Percentiles rank a stretch among this genome's conserved stretches.
Conservation (phyloP, 495 filamentous ascomycete species). For the Penicillium robsamsonii region DNA sequence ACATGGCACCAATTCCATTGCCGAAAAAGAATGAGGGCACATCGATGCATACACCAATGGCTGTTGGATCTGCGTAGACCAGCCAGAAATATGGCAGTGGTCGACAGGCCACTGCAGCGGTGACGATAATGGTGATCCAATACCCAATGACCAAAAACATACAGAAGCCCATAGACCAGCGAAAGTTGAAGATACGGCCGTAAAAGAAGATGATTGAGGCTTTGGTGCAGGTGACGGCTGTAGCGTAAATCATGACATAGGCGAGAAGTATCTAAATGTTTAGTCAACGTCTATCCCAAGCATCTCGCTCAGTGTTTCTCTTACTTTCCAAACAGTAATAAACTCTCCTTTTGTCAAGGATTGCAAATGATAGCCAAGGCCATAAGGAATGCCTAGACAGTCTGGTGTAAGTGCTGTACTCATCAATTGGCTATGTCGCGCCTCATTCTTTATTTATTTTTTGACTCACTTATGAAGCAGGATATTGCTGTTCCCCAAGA, state of each 20-base stretch:
- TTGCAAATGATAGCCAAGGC: background rate
- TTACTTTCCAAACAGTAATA: background rate
- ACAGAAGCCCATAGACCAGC: background rate
- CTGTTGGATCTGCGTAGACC: background rate
- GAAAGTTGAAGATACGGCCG: background rate
- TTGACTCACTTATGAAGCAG: background rate
- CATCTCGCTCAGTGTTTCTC: background rate
- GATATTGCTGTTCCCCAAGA: background rate
- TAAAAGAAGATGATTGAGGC: background rate
- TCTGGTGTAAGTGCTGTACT: background rate
- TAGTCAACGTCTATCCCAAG: background rate
- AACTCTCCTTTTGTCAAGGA: background rate
- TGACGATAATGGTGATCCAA: constrained; percentile 2
- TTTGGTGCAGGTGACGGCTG: background rate
- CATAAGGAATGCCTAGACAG: background rate
- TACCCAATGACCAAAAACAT: constrained; percentile 3
- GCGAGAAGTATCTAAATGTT: background rate
- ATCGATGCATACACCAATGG: background rate
- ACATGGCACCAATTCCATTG: constrained; percentile 1
- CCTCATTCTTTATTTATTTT: too few relatives aligned
- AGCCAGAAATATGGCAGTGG: constrained; percentile 2
- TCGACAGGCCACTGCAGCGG: background rate
- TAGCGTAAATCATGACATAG: constrained; percentile 1
- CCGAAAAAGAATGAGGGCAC: background rate
- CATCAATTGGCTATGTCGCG: background rate